phyloP scores from a whole-genome alignment of 1,139 yeast genomes.

The Yamadazyma conglobata region DNA sequence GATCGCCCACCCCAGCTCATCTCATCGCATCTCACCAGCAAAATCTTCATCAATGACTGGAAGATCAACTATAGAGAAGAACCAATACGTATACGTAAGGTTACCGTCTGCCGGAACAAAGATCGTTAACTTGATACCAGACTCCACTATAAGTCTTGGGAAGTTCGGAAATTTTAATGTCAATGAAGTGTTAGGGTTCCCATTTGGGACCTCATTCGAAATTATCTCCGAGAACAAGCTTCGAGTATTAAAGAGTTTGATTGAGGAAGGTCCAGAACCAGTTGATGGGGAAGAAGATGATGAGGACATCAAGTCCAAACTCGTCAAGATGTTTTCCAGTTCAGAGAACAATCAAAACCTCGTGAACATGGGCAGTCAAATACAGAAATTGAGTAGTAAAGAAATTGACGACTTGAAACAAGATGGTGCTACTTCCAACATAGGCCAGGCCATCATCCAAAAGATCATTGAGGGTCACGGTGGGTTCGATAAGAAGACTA shows the following conservation, averaged over 20 bases:
- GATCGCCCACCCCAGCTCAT: no score
- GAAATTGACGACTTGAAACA: conserved; percentile 81
- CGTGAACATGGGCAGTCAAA: conserved; percentile 67
- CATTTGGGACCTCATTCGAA: conserved; percentile 89
- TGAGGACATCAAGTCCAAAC: conserved; percentile 35
- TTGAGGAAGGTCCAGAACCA: conserved; percentile 24
- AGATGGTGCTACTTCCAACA: conserved; percentile 55
- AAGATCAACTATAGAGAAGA: conserved; percentile 22
- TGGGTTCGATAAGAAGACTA: conserved; percentile 84
- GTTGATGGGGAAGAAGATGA: conserved; percentile 20
- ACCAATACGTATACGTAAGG: conserved; percentile 62
- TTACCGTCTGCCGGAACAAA: conserved; percentile 81
- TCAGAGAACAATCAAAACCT: conserved; percentile 70
- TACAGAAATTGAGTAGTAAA: conserved; percentile 68
- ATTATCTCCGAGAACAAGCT: conserved; percentile 58
- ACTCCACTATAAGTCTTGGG: conserved; percentile 68
- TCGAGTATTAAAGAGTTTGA: conserved; percentile 42
- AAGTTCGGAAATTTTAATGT: conserved; percentile 86
- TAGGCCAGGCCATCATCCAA: conserved; percentile 81
- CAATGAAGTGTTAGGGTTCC: conserved; percentile 71
- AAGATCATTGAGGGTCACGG: conserved; percentile 79
- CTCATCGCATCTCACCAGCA: conserved; percentile 7
- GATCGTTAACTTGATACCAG: conserved; percentile 60
- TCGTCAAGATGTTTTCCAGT: conserved; percentile 40
- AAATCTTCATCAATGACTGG: no score